Evolutionary conservation across 345 rosid genomes (phyloP).

Genomic region (Camelina hispida): DNA sequence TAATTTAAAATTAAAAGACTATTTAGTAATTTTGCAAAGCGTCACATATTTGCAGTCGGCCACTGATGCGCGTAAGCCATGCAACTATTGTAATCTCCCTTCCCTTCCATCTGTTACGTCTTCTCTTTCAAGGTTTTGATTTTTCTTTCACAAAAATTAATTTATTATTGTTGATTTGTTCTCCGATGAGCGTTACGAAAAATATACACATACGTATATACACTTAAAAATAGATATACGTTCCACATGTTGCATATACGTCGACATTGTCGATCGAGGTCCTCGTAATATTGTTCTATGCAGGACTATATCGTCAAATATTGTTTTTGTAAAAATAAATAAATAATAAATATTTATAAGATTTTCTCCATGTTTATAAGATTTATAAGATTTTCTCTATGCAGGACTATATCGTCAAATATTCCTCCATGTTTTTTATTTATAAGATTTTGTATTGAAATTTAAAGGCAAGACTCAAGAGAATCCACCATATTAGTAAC

Average conservation of each 20-base stretch:
- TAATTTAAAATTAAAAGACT: neutral
- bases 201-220: neutral
- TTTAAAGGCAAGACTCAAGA: neutral
- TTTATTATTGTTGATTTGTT: neutral
- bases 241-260: constrained; percentile 19
- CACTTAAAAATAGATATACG: neutral
- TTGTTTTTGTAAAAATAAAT: too few relatives aligned
- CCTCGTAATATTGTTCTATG: constrained; percentile 5
- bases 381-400: too few relatives aligned
- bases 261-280: constrained; percentile 20
- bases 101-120: constrained; percentile 27
- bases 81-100: constrained; percentile 43
- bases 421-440: neutral
- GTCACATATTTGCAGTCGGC: constrained; percentile 43
- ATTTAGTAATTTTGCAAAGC: constrained; percentile 40
- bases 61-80: constrained; percentile 67
- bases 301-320: neutral
- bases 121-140: constrained; percentile 23
- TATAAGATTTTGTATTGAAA: neutral
- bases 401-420: neutral
- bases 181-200: neutral
- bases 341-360: too few relatives aligned
- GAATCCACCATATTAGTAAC: neutral
- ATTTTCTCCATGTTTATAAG: too few relatives aligned
- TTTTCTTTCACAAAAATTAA: neutral